These are phyloP conservation scores for Podospora australis DNA, from an alignment of 495 filamentous ascomycete genomes.

Conservation along the genomic window DNA sequence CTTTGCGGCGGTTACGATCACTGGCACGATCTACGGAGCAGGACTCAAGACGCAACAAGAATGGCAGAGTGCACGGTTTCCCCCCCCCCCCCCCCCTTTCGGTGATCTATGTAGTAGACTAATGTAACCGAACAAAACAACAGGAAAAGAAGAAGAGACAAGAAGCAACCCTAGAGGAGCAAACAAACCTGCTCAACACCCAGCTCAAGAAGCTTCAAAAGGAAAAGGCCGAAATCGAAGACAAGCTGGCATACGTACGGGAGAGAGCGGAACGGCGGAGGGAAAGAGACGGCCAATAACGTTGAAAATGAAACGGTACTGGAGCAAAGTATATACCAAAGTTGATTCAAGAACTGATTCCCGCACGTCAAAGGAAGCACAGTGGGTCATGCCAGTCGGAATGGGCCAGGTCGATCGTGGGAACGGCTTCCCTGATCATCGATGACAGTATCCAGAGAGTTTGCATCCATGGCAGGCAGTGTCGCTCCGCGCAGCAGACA, in stretches of 20 bases:
- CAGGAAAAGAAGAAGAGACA: slow-evolving; percentile 26
- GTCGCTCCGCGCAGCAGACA: too few relatives aligned
- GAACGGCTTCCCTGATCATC: too few relatives aligned
- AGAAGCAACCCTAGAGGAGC: slow-evolving; percentile 29
- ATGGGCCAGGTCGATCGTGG: too few relatives aligned
- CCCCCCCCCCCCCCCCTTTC: too few relatives aligned
- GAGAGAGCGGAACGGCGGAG: slow-evolving; percentile 27
- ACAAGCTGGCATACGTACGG: slow-evolving; percentile 30
- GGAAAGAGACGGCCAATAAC: too few relatives aligned
- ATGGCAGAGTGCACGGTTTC: slow-evolving; percentile 22
- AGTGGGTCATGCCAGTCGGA: too few relatives aligned
- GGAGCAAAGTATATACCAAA: too few relatives aligned
- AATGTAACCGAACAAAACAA: not conserved
- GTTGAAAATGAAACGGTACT: too few relatives aligned
- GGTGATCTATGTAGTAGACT: not conserved
- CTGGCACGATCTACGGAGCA: slow-evolving; percentile 51
- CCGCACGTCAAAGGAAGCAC: too few relatives aligned
- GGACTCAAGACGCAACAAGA: slow-evolving; percentile 50
- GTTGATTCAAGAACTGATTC: too few relatives aligned
- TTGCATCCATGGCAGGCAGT: too few relatives aligned
- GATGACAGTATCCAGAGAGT: too few relatives aligned
- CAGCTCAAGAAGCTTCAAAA: slow-evolving; percentile 26
- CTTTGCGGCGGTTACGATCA: slow-evolving; percentile 43
- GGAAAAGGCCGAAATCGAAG: slow-evolving; percentile 28
- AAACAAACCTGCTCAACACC: slow-evolving; percentile 29